phyloP scores from a whole-genome alignment of 225 moss, liverwort and hornwort genomes.

The Bryoerythrophyllum caledonicum region DNA sequence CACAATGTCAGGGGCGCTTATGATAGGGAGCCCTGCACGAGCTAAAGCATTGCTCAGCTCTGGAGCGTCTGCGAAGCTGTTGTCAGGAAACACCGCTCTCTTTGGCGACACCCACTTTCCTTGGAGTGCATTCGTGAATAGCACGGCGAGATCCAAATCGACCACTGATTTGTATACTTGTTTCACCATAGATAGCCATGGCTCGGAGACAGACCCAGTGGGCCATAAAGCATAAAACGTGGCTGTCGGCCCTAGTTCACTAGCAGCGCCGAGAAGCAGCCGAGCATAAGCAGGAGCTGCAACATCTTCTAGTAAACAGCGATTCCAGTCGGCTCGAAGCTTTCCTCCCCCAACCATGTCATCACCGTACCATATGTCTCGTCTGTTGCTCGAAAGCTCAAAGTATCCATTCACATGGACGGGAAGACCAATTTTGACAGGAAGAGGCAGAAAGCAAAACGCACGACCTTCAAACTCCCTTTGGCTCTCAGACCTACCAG shows the following conservation, averaged over 20 bases:
- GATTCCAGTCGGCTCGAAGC: constrained; percentile 81
- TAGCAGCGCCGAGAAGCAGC: constrained; percentile 64
- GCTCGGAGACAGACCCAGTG: constrained; percentile 63
- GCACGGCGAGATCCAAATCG: constrained; percentile 76
- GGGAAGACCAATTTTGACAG: constrained; percentile 79
- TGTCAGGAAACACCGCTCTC: constrained; percentile 81
- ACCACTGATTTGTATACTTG: constrained; percentile 67
- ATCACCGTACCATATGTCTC: constrained; percentile 96
- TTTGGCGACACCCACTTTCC: constrained; percentile 86
- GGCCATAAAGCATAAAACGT: constrained; percentile 75
- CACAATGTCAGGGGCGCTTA: constrained; percentile 61
- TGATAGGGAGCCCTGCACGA: constrained; percentile 73
- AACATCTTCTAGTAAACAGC: constrained; percentile 81
- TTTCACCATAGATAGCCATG: constrained; percentile 67
- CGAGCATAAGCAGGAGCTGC: constrained; percentile 89
- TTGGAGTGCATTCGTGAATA: constrained; percentile 65
- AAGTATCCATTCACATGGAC: constrained; percentile 93
- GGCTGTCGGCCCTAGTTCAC: constrained; percentile 58
- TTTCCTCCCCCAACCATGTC: constrained; percentile 90
- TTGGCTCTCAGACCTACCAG: constrained; percentile 30
- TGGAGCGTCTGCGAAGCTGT: constrained; percentile 62
- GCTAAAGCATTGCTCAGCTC: constrained; percentile 70
- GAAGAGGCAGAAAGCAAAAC: constrained; percentile 87
- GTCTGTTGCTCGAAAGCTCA: constrained; percentile 84
- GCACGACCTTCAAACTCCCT: constrained; percentile 73